Percentiles rank a stretch among this genome's conserved stretches.
phyloP scores from a whole-genome alignment of 768 basidiomycete genomes.

The Amanita exitialis region DNA sequence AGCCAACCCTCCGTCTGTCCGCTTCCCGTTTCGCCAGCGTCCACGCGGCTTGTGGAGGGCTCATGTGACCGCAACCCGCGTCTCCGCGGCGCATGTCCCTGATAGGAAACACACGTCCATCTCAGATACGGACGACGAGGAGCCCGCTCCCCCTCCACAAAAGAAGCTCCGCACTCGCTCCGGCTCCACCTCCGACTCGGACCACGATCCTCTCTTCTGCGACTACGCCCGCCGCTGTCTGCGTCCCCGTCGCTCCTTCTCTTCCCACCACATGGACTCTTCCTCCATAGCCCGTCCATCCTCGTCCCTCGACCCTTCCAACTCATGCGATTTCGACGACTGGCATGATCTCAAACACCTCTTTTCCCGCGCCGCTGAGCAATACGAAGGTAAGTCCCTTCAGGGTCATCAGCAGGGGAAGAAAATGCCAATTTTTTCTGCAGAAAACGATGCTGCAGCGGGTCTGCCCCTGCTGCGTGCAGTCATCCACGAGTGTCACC shows the following conservation, averaged over 20 bases:
- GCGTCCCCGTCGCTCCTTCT: neutral
- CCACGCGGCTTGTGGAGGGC: conserved; percentile 37
- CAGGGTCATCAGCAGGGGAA: neutral
- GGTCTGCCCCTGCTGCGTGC: conserved; percentile 48
- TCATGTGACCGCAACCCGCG: conserved; percentile 24
- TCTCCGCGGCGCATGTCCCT: conserved; percentile 11
- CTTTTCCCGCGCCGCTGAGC: conserved; percentile 43
- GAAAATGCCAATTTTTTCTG: neutral
- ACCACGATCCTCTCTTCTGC: neutral
- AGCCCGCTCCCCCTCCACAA: conserved; percentile 10
- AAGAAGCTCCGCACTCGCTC: conserved; percentile 7
- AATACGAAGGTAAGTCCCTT: conserved; percentile 42
- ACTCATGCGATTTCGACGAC: conserved; percentile 33
- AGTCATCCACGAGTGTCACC: conserved; percentile 59
- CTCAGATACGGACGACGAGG: conserved; percentile 15
- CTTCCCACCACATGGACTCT: conserved; percentile 19
- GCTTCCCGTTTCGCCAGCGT: conserved; percentile 14
- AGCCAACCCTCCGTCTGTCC: conserved; percentile 4
- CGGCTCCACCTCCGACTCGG: conserved; percentile 11
- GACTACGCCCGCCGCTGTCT: no score
- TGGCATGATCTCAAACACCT: conserved; percentile 64
- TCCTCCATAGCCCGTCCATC: conserved; percentile 24
- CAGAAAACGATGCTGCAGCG: conserved; percentile 36
- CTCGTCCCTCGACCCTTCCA: conserved; percentile 8
- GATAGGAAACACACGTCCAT: conserved; percentile 6